Conservation (phyloP, 1,139 yeast species). For the Kodamaea suecica region DNA sequence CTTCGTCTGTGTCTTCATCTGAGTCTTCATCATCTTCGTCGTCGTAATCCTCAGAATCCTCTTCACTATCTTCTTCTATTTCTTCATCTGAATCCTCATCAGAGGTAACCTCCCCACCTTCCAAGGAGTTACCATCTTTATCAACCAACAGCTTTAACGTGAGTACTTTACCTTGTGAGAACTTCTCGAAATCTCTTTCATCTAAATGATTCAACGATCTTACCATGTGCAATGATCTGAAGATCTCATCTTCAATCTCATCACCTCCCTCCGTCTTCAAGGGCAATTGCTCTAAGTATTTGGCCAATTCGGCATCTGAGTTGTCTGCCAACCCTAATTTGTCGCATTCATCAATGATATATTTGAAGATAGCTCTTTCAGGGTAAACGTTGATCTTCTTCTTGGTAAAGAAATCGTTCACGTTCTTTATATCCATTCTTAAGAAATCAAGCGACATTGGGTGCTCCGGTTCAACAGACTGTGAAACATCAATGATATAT, state of each 20-base stretch:
- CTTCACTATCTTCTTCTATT: slow-evolving; percentile 27
- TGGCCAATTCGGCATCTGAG: slow-evolving; percentile 38
- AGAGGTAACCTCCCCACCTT: slow-evolving; percentile 19
- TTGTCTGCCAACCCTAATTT: slow-evolving; percentile 37
- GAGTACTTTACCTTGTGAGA: slow-evolving; percentile 76
- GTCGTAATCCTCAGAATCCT: slow-evolving; percentile 22
- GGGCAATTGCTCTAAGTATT: slow-evolving; percentile 45
- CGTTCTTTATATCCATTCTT: slow-evolving; percentile 96
- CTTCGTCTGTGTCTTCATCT: slow-evolving; percentile 20
- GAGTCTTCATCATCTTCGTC: slow-evolving; percentile 35
- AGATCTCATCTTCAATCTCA: slow-evolving; percentile 76
- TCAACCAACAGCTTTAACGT: slow-evolving; percentile 64
- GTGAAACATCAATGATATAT: slow-evolving; percentile 94
- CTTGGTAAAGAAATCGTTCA: slow-evolving; percentile 77
- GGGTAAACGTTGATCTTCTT: slow-evolving; percentile 73
- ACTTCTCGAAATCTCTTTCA: slow-evolving; percentile 85
- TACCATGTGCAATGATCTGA: slow-evolving; percentile 82
- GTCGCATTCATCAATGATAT: slow-evolving; percentile 50
- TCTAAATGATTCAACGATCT: slow-evolving; percentile 69
- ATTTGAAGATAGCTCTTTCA: slow-evolving; percentile 77
- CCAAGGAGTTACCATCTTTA: slow-evolving; percentile 6
- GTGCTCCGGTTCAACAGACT: slow-evolving; percentile 96
- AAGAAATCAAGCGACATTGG: slow-evolving; percentile 94
- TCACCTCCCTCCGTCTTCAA: slow-evolving; percentile 51
- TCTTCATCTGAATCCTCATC: slow-evolving; percentile 17